Evolutionary conservation across 768 basidiomycete genomes (phyloP).

Genomic region (Sarcomyxa edulis): DNA sequence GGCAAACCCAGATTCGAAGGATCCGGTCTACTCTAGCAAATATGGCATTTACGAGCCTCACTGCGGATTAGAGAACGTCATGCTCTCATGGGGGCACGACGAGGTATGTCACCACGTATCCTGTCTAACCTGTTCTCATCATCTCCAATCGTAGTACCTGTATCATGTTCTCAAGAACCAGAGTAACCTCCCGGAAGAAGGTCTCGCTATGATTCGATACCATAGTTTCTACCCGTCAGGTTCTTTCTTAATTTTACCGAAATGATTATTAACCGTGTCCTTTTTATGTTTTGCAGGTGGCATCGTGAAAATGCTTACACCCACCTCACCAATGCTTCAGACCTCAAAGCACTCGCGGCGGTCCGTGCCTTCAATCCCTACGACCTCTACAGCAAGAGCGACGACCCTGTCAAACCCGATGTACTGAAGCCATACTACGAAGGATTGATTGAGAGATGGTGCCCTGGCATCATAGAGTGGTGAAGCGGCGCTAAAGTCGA

Average conservation of each 20-base stretch:
- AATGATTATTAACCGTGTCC: too few species aligned
- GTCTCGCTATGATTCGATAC: slow-evolving; percentile 70
- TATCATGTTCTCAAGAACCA: slow-evolving; percentile 65
- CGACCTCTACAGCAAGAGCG: slow-evolving; percentile 72
- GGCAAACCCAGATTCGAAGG: slow-evolving; percentile 60
- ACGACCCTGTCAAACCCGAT: slow-evolving; percentile 43
- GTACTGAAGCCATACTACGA: slow-evolving; percentile 64
- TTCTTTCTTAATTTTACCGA: too few species aligned
- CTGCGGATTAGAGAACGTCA: slow-evolving; percentile 81
- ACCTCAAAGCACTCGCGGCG: slow-evolving; percentile 46
- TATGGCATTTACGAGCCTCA: slow-evolving; percentile 71
- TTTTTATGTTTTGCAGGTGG: slow-evolving; percentile 36
- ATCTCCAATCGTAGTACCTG: slow-evolving; percentile 38
- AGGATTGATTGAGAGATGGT: slow-evolving; percentile 59
- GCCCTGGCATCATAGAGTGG: slow-evolving; percentile 64
- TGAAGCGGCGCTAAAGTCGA: too few species aligned
- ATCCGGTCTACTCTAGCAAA: slow-evolving; percentile 64
- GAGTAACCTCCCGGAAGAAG: slow-evolving; percentile 59
- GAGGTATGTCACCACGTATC: slow-evolving; percentile 19
- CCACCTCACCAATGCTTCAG: slow-evolving; percentile 55
- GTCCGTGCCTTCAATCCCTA: slow-evolving; percentile 77
- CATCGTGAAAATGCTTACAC: slow-evolving; percentile 69
- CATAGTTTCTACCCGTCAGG: slow-evolving; percentile 74
- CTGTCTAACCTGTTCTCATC: background rate
- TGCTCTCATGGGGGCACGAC: slow-evolving; percentile 89